Conservation (phyloP, 78 protist species). For the Chrysochromulina parva region DNA sequence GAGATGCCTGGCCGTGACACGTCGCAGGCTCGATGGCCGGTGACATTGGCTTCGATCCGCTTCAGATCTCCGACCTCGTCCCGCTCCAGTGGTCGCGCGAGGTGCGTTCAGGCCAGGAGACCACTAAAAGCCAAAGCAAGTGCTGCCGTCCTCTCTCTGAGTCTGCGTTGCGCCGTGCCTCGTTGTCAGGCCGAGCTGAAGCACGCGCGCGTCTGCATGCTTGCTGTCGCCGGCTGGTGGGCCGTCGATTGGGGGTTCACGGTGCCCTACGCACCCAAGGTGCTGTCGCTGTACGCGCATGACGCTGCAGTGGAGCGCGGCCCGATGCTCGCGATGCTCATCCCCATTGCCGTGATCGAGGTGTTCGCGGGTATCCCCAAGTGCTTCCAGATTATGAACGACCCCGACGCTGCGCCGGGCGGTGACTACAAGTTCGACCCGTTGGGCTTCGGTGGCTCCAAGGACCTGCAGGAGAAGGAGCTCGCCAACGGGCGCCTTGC, state of each 20-base stretch:
- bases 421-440: slow-evolving; percentile 22
- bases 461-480: background rate
- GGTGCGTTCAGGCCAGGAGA: background rate
- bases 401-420: background rate
- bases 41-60: slow-evolving; percentile 9
- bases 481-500: slow-evolving; percentile 15
- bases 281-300: background rate
- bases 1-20: no score
- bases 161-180: no score
- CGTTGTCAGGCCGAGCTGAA: slow-evolving; percentile 19
- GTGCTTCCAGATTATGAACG: background rate
- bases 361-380: background rate
- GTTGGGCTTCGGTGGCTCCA: background rate
- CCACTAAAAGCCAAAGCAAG: no score
- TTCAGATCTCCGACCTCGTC: background rate
- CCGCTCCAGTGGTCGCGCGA: slow-evolving; percentile 4
- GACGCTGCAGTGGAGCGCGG: background rate
- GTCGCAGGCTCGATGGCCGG: background rate
- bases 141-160: no score
- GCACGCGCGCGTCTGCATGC: slow-evolving; percentile 25
- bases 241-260: background rate
- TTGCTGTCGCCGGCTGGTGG: background rate
- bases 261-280: background rate
- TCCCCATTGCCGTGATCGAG: background rate
- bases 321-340: background rate